Evolutionary conservation across 139 green algal genomes (phyloP), one percentile per base, ranked within the genome.

Genomic region (Bryopsis sp.): DNA sequence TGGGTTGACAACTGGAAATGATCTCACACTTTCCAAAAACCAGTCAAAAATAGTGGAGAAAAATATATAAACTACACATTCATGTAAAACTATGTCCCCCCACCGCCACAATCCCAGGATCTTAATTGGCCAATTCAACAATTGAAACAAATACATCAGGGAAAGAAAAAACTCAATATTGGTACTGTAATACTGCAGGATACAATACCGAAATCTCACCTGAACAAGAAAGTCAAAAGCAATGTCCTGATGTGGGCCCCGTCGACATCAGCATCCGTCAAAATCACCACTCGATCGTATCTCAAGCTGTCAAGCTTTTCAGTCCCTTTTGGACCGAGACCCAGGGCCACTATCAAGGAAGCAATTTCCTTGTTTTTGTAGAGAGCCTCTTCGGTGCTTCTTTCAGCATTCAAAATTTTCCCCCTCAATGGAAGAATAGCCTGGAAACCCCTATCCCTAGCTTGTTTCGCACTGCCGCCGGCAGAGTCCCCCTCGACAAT

Each of bases 351-450:
- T 19, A 99, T 97, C 19, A 99, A 78, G 48, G 87, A 88, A 15
- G 78, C 70, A 26, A 99, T 85, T 82, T 99, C 94, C 22, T 85
- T 78, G 83, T 97, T 98, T 75, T 97, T 96, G 78, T 95, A 95
- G 47, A 98, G 77, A 11, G 60, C 73, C 6, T 83, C 78, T 57
- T 95, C 87, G 36, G 92, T 85, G 58, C 81, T 81, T 6, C 82
- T 78, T 79, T 98, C 92, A 67, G 96, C 90, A 64, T 99, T 99
- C 19, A 99, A 79, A 73, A 99, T 98, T 79, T 98, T 99, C 68
- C 94, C 94, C 2, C 93, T 79, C 48, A 99, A 76, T 1, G 94
- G 94, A 43, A 99, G 79, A 5, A 99, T 86, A 22, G 93, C 93
- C 82, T 98, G 90, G 48, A 86, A 87, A 24, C 61, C 46, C 29